Base-by-base conservation (phyloP, 345 rosid genomes). In the Euphorbia pulcherrima region DNA sequence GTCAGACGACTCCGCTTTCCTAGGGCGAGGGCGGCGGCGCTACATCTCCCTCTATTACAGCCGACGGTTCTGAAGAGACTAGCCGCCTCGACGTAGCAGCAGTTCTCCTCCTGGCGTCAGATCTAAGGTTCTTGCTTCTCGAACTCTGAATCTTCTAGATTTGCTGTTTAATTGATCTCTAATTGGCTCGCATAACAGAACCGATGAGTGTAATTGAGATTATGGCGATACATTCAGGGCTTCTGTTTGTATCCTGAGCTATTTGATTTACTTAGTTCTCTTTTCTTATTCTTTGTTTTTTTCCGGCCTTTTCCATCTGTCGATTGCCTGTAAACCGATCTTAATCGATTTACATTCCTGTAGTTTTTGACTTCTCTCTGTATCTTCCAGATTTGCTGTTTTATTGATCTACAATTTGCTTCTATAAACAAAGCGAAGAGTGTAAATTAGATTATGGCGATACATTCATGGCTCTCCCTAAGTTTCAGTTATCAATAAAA, bases 91-190 rank as follows among this genome's bases (percentile, higher is more conserved):
- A 61, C 84, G 53, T 67, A 40, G 70, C 44, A 53, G 68, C 58
- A 71, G 77, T 56, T 78, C 83, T 8, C 72, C 81, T 39, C 76
- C 84, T 40, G 80, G 78, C 67, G 78, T 78, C 81, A 87, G 91
- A 88, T 88, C 91, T 78, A 87, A 87, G 92, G 96, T 87, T 64
- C 10, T 50, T 48, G n/a, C n/a, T n/a, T n/a, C n/a, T n/a, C n/a
- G n/a, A n/a, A n/a, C n/a, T n/a, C n/a, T 39, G 17, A 17, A 6
- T 30, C 54, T 35, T 47, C 13, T 20, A 20, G 30, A 44, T 46
- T 58, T 33, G 55, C 28, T 16, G 50, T 23, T 29, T 60, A 54
- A 50, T 63, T 58, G 79, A 77, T 77, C 75, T 74, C 57, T 27
- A 23, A 60, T 64, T 21, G 67, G 65, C 65, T 62, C 28, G 16